phyloP scores from a whole-genome alignment of 306 rosid species.

The Prunus dulcis region DNA sequence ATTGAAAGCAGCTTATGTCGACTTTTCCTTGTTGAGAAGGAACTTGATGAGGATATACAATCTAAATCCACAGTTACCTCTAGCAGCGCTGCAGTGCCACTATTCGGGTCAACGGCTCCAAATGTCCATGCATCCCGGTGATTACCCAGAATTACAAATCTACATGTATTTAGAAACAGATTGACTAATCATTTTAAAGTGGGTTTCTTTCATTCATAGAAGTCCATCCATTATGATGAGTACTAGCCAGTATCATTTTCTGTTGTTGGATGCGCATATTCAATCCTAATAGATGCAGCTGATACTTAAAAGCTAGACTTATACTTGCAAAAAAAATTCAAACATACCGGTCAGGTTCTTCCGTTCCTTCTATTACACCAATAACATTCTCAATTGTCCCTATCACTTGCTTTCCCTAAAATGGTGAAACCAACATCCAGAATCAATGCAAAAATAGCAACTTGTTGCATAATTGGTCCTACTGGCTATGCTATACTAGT shows the following conservation, averaged over 20 bases:
- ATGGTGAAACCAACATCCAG: constrained; percentile 17
- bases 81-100: constrained; percentile 73
- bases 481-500: too few species aligned
- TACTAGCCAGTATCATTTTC: not conserved
- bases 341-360: constrained; percentile 69
- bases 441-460: not conserved
- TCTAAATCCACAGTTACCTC: constrained; percentile 40
- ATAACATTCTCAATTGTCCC: constrained; percentile 59
- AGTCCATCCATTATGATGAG: not conserved
- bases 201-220: not conserved
- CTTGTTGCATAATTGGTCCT: not conserved
- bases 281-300: not conserved
- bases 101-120: constrained; percentile 86
- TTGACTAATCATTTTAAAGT: not conserved
- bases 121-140: constrained; percentile 84
- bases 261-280: not conserved
- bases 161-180: constrained; percentile 32
- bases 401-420: constrained; percentile 47
- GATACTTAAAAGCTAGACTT: not conserved
- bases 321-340: not conserved
- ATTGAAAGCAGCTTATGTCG: constrained; percentile 9
- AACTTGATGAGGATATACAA: constrained; percentile 1
- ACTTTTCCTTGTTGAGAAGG: not conserved
- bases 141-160: constrained; percentile 71
- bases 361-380: constrained; percentile 69